Conservation (phyloP, 805 yeast species). For the Candida piceae region DNA sequence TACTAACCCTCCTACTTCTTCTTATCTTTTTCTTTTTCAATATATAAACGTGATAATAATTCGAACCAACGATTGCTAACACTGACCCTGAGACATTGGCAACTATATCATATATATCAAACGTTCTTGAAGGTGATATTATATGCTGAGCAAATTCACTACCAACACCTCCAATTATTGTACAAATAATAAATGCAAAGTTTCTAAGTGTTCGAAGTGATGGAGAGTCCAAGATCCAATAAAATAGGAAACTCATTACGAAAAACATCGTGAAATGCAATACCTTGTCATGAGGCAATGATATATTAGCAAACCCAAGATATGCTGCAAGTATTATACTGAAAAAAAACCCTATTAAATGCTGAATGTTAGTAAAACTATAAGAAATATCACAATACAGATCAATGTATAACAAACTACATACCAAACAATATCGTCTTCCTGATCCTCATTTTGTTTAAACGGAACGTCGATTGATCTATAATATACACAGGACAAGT, state of each 20-base stretch:
- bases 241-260: conserved; percentile 42
- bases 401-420: neutral
- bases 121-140: conserved; percentile 39
- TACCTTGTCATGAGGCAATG: conserved; percentile 41
- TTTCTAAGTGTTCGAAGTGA: conserved; percentile 29
- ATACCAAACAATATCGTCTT: conserved; percentile 5
- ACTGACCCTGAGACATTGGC: conserved; percentile 26
- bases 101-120: conserved; percentile 34
- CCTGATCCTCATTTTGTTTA: conserved; percentile 9
- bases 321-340: conserved; percentile 27
- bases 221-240: conserved; percentile 38
- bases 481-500: too few species aligned
- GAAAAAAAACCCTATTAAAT: conserved; percentile 15
- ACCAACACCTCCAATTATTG: conserved; percentile 38
- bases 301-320: conserved; percentile 47
- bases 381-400: too few species aligned
- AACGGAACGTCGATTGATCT: too few species aligned
- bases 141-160: conserved; percentile 45
- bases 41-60: conserved; percentile 10
- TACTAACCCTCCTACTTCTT: conserved; percentile 6
- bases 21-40: conserved; percentile 7
- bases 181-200: conserved; percentile 35
- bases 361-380: too few species aligned
- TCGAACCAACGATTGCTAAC: conserved; percentile 20
- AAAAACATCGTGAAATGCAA: conserved; percentile 43